Base-by-base conservation (phyloP, 352 stramenopile genomes). In the Blastocystis hominis region DNA sequence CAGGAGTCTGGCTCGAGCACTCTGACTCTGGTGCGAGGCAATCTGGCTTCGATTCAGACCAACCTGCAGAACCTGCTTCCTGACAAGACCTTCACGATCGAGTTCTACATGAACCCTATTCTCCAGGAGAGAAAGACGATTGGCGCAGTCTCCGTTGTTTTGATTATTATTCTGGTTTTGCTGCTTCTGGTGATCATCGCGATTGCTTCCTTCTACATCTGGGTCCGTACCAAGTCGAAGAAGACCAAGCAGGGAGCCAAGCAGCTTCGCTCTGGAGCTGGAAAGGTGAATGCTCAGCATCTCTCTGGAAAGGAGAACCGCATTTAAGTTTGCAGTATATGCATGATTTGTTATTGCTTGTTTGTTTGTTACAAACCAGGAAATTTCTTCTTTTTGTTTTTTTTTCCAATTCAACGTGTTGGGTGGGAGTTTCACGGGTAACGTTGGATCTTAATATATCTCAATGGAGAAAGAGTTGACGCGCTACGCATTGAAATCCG, bases 201-300 rank as follows among this genome's bases (percentile, higher is more conserved):
- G 30, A 56, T 84, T 59, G 72, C 46, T 62, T 42, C 42, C 36
- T 84, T 84, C 72, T 84, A 56, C n/a, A 70, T 84, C 42, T 84
- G 54, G 54, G 59, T 84, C 30, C 72, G 72, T 62, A 84, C 72
- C 20, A 84, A 84, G 59, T 66, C 54, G 2, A 84, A 84, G 72
- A 84, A 84, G 54, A 84, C 13, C 72, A 84, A 84, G 72, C 70
- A 84, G 20, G 72, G 72, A 24, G 59, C 54, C 15, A 84, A 62
- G 44, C 64, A 76, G 47, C 17, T 76, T 15, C 42, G 64, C 38
- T 15, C 64, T 46, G 50, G 9, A 20, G 50, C 9, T 17, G 64
- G 64, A n/a, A 76, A 55, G 42, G 64, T 76, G 36, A 50, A 80
- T 63, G 69, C 42, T 61, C 36, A 80, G 46, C 69, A 80, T 40